Evolutionary conservation across 352 stramenopile species (phyloP).

Genomic region (Phytophthora cactorum): DNA sequence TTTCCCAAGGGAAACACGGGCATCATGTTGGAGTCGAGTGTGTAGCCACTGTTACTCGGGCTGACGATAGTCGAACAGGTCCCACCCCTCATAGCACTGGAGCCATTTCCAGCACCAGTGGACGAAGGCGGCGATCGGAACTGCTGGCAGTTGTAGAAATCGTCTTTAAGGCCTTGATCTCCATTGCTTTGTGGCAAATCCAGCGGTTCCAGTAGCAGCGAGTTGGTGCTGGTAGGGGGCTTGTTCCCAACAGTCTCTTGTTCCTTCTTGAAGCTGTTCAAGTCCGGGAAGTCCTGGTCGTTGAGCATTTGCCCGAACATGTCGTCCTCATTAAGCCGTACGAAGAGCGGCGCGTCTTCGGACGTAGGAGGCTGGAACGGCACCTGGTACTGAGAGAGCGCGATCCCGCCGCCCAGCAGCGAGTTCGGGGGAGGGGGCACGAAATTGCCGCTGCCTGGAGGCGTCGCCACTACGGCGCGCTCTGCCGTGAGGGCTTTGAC

Average conservation of each 20-base stretch:
- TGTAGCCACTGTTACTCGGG: slow-evolving; percentile 11
- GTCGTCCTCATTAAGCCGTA: slow-evolving; percentile 49
- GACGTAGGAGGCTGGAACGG: slow-evolving; percentile 25
- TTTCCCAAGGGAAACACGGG: slow-evolving; percentile 31
- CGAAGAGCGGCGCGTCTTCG: slow-evolving; percentile 35
- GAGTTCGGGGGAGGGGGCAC: slow-evolving; percentile 41
- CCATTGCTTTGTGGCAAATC: slow-evolving; percentile 34
- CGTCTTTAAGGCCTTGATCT: slow-evolving; percentile 29
- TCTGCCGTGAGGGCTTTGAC: slow-evolving; percentile 29
- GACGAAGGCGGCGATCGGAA: slow-evolving; percentile 9
- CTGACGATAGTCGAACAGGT: slow-evolving; percentile 11
- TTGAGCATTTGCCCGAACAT: slow-evolving; percentile 54
- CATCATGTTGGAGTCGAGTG: slow-evolving; percentile 38
- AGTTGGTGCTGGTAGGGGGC: slow-evolving; percentile 17
- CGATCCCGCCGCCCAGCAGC: slow-evolving; percentile 41
- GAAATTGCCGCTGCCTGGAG: slow-evolving; percentile 15
- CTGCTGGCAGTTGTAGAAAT: slow-evolving; percentile 27
- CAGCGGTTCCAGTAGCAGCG: slow-evolving; percentile 45
- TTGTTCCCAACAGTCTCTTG: slow-evolving; percentile 7
- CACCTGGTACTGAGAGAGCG: slow-evolving; percentile 13
- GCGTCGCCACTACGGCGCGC: slow-evolving; percentile 1
- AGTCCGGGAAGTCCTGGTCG: slow-evolving; percentile 53
- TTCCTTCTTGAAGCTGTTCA: slow-evolving; percentile 31
- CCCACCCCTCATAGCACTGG: slow-evolving; percentile 4
- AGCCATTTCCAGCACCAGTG: background rate